These are phyloP conservation scores for Stachybotrys chartarum DNA, from an alignment of 2,329 filamentous ascomycete species.

Conservation along the genomic window DNA sequence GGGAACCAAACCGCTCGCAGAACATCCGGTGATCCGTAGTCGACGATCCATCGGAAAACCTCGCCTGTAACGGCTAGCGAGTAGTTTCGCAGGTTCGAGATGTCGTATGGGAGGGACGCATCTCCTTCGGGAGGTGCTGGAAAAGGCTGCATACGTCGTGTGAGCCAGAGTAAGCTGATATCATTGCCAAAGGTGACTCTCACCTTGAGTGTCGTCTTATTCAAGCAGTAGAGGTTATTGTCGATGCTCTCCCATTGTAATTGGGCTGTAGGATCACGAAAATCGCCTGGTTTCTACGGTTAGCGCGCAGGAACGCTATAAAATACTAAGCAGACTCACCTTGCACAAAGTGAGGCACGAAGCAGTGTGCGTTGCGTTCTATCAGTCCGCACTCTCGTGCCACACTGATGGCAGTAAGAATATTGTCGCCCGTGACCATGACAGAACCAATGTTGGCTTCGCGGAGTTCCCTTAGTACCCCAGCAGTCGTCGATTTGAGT, in stretches of 20 bases:
- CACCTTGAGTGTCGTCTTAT: conserved; percentile 69
- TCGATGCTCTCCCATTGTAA: conserved; percentile 95
- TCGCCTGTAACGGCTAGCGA: conserved; percentile 86
- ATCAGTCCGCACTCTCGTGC: conserved; percentile 84
- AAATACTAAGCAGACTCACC: conserved; percentile 33
- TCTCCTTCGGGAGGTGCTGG: conserved; percentile 65
- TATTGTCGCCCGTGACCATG: conserved; percentile 98
- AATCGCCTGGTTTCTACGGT: conserved; percentile 47
- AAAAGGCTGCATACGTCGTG: conserved; percentile 51
- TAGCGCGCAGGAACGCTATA: not conserved
- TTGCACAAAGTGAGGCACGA: conserved; percentile 80
- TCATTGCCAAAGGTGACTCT: conserved; percentile 9
- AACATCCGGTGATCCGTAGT: conserved; percentile 77
- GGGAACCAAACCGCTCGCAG: conserved; percentile 53
- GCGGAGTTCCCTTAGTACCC: conserved; percentile 73
- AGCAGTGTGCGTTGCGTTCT: conserved; percentile 76
- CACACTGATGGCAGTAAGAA: conserved; percentile 92
- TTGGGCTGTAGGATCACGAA: conserved; percentile 63
- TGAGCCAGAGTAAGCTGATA: not conserved
- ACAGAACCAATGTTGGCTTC: conserved; percentile 79
- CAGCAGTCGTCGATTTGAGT: conserved; percentile 78
- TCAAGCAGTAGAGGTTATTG: conserved; percentile 68
- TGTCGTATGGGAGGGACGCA: conserved; percentile 77
- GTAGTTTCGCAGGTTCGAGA: conserved; percentile 76
- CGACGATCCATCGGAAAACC: conserved; percentile 92